Base-by-base conservation (phyloP, 768 basidiomycete genomes). In the Candolleomyces eurysporus region DNA sequence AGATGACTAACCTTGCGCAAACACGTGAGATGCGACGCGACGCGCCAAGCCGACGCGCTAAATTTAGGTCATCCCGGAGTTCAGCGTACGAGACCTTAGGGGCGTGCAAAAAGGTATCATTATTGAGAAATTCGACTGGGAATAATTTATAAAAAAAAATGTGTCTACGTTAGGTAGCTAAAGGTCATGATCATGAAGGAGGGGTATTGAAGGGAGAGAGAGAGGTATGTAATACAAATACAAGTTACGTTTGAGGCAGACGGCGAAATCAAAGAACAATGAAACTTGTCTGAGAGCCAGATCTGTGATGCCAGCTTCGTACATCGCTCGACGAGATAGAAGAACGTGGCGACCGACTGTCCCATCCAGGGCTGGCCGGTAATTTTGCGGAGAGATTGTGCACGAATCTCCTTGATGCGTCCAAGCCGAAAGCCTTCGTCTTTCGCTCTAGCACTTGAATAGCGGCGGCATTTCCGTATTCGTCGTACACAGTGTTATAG, bases 401-500 rank as follows among this genome's bases (percentile, higher is more conserved):
- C 2, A 17, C 45, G 42, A 53, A 60, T 22, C 55, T 43, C 45
- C 55, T 57, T 8, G 39, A 32, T 19, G 54, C 46, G 7, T 53
- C 62, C 30, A 30, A 50, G 43, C 59, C 66, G 49, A 60, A 59
- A 32, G 48, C 48, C 30, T 53, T 61, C 42, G 42, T 4, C 40
- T 53, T 61, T 14, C 60, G 49, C 26, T 59, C 53, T 17, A 48
- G n/a, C 16, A 32, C 61, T 19, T 61, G 61, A 4, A 59, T 45
- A 39, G 42, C 59, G 42, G 39, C 60, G 0, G 57, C 57, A 40
- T 55, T 26, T 21, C 63, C 55, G 2, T 68, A 54, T 13, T 68
- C 60, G n/a, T 67, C 69, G 48, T 52, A 61, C 19, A 40, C 36
- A 32, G 55, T 50, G 32, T 48, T 48, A 58, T 76, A 78, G 17